Percentiles rank a stretch among this genome's conserved stretches.
Evolutionary conservation across 2,329 filamentous ascomycete genomes (phyloP).

Genomic region (Aspergillus neotritici): DNA sequence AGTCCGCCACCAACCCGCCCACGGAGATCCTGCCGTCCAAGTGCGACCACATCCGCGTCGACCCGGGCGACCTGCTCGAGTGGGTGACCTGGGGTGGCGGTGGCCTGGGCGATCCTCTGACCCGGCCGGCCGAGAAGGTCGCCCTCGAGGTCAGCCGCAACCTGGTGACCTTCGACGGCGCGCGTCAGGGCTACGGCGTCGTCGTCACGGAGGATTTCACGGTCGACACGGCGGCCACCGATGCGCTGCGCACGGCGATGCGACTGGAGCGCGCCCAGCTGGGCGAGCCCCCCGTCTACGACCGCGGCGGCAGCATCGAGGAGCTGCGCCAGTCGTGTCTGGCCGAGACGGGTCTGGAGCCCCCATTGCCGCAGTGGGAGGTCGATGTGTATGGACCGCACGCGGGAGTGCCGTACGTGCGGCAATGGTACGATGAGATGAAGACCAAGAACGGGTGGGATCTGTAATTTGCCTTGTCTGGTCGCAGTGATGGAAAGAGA

Average conservation of each 20-base stretch:
- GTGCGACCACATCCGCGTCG: slow-evolving; percentile 44
- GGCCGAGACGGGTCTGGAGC: slow-evolving; percentile 40
- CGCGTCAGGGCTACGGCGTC: slow-evolving; percentile 43
- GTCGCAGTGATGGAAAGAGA: too few relatives aligned
- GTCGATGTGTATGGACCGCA: slow-evolving; percentile 44
- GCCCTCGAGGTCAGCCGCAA: slow-evolving; percentile 43
- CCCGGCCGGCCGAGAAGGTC: slow-evolving; percentile 40
- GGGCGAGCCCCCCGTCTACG: slow-evolving; percentile 29
- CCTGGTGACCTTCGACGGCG: slow-evolving; percentile 42
- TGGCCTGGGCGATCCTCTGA: slow-evolving; percentile 45
- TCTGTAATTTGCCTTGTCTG: too few relatives aligned
- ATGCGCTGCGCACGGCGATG: slow-evolving; percentile 31
- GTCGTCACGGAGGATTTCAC: slow-evolving; percentile 34
- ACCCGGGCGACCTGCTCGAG: slow-evolving; percentile 45
- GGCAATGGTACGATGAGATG: slow-evolving; percentile 36
- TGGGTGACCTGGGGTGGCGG: slow-evolving; percentile 49
- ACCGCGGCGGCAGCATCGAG: slow-evolving; percentile 41
- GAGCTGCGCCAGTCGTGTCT: slow-evolving; percentile 34
- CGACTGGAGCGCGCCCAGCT: slow-evolving; percentile 16
- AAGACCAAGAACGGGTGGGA: slow-evolving; percentile 10
- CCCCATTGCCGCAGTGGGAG: slow-evolving; percentile 43
- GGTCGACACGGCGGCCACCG: slow-evolving; percentile 35
- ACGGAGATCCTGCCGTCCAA: slow-evolving; percentile 41
- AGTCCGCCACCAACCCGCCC: slow-evolving; percentile 26
- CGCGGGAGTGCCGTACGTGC: slow-evolving; percentile 39